phyloP scores from a whole-genome alignment of 2,329 filamentous ascomycete genomes.

The Leptodontidium sp. region DNA sequence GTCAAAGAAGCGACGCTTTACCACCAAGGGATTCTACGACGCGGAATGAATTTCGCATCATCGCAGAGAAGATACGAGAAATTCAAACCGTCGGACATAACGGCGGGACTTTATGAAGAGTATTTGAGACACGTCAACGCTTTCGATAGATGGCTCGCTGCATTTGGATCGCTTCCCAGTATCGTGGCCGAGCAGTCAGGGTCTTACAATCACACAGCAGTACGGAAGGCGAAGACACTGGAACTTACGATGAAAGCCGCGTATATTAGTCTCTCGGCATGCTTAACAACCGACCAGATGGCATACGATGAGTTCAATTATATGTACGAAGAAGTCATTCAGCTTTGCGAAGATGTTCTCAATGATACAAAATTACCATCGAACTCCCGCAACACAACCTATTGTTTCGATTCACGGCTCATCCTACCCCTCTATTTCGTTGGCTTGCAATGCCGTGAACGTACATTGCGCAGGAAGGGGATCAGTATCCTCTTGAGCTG shows the following conservation, averaged over 20 bases:
- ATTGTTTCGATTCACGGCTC: conserved; percentile 68
- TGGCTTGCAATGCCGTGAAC: conserved; percentile 68
- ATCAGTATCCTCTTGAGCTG: conserved; percentile 66
- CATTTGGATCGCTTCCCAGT: neutral
- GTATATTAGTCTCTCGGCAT: conserved; percentile 11
- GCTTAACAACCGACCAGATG: conserved; percentile 2
- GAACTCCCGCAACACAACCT: conserved; percentile 44
- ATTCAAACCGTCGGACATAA: conserved; percentile 4
- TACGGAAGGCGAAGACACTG: conserved; percentile 12
- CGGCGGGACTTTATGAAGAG: conserved; percentile 4
- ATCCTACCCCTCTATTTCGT: conserved; percentile 69
- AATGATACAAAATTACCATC: conserved; percentile 4
- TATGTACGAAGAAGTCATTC: conserved; percentile 13
- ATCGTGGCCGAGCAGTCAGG: neutral
- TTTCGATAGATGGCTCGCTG: conserved; percentile 10
- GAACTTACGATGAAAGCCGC: conserved; percentile 17
- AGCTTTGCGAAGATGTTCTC: conserved; percentile 19
- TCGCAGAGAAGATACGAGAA: neutral
- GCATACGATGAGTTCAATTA: conserved; percentile 10
- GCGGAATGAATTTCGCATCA: conserved; percentile 12
- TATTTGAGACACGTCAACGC: conserved; percentile 11
- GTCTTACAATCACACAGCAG: neutral
- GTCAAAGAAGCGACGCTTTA: conserved; percentile 28
- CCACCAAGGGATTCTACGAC: conserved; percentile 22
- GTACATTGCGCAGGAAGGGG: conserved; percentile 61